Evolutionary conservation across 2,329 filamentous ascomycete genomes (phyloP).

Genomic region (Remersonia thermophila): DNA sequence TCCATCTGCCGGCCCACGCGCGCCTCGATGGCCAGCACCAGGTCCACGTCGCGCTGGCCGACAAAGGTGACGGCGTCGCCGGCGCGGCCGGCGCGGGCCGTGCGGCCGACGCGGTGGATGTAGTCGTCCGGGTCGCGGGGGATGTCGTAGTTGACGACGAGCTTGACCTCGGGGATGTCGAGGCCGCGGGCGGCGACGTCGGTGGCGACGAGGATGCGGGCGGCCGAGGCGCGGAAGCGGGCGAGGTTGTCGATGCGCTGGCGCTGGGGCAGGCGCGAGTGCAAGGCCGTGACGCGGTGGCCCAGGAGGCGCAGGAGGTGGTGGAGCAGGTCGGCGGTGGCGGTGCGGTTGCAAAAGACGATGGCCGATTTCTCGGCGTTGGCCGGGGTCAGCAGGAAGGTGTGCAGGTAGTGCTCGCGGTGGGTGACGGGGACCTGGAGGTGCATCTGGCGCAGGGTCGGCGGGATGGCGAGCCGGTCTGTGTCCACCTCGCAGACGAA

Average conservation of each 20-base stretch:
- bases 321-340: conserved; percentile 79
- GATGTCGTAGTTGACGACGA: conserved; percentile 93
- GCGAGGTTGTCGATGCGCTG: conserved; percentile 80
- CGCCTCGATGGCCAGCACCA: conserved; percentile 81
- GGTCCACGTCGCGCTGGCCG: conserved; percentile 81
- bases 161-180: conserved; percentile 81
- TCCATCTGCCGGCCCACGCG: conserved; percentile 71
- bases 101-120: conserved; percentile 91
- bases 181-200: conserved; percentile 90
- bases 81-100: conserved; percentile 74
- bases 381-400: conserved; percentile 65
- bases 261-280: conserved; percentile 74
- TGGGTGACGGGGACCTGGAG: conserved; percentile 82
- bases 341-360: conserved; percentile 87
- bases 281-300: conserved; percentile 82
- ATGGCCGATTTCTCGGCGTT: conserved; percentile 72
- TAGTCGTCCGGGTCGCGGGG: conserved; percentile 96
- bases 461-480: conserved; percentile 61
- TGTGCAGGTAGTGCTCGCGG: conserved; percentile 88
- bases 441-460: conserved; percentile 72
- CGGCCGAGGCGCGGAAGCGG: conserved; percentile 79
- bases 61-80: conserved; percentile 81
- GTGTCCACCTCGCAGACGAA: conserved; percentile 86
- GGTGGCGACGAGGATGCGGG: conserved; percentile 82
- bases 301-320: conserved; percentile 74